Percentiles rank a stretch among this genome's conserved stretches.
phyloP scores from a whole-genome alignment of 2,329 filamentous ascomycete genomes.

The Clarireedia monteithiana region DNA sequence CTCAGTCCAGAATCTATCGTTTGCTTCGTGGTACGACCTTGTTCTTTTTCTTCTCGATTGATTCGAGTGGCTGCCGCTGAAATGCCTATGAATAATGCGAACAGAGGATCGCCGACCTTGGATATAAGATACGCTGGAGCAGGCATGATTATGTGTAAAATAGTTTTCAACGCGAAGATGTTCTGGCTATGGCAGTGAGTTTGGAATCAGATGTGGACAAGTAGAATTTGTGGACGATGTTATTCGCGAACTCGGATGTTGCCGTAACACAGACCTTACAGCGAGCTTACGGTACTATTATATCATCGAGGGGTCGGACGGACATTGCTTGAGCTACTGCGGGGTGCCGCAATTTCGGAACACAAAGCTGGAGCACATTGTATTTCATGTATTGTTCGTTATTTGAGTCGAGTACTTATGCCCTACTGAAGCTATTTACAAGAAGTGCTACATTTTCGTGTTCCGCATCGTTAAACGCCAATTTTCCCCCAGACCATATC shows the following conservation, averaged over 20 bases:
- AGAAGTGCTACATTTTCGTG: constrained; percentile 8
- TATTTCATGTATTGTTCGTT: constrained; percentile 1
- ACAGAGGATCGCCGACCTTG: constrained; percentile 45
- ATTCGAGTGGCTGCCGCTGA: constrained; percentile 45
- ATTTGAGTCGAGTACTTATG: constrained; percentile 17
- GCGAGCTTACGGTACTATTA: background rate
- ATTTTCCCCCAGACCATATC: constrained; percentile 9
- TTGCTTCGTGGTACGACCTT: constrained; percentile 23
- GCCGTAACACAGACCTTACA: too few relatives aligned
- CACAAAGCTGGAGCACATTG: background rate
- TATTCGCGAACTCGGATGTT: too few relatives aligned
- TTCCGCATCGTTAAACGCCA: constrained; percentile 10
- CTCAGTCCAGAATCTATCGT: constrained; percentile 28
- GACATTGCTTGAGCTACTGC: background rate
- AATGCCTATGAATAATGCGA: constrained; percentile 44
- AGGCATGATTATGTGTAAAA: constrained; percentile 20
- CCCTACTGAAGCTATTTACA: constrained; percentile 14
- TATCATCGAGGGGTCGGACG: background rate
- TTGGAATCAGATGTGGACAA: background rate
- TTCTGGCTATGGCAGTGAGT: background rate
- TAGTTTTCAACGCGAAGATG: background rate
- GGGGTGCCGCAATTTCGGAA: background rate
- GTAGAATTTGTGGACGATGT: background rate
- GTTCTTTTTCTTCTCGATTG: constrained; percentile 43
- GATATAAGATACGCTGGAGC: constrained; percentile 27